These are phyloP conservation scores for Priceomyces fermenticarens DNA, from an alignment of 805 yeast genomes.

Conservation along the genomic window DNA sequence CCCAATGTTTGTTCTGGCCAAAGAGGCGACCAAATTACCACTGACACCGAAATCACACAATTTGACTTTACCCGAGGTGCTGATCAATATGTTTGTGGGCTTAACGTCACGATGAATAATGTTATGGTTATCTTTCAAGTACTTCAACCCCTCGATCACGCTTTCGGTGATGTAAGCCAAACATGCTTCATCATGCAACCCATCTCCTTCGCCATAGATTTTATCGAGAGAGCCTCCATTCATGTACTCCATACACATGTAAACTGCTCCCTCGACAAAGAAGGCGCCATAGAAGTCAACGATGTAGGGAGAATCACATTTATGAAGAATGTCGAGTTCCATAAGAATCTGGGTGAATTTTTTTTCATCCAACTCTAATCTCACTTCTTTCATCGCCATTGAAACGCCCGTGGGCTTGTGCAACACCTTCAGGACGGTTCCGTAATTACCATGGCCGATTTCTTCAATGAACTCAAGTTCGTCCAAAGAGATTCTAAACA, in stretches of 20 bases:
- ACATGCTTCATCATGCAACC: constrained; percentile 66
- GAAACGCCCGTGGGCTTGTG: constrained; percentile 89
- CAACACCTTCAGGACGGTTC: constrained; percentile 88
- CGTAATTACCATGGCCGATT: constrained; percentile 94
- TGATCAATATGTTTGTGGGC: constrained; percentile 89
- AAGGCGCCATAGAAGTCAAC: constrained; percentile 98
- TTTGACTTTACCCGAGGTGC: constrained; percentile 81
- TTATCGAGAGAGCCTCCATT: constrained; percentile 93
- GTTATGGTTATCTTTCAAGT: constrained; percentile 84
- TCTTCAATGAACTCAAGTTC: constrained; percentile 82
- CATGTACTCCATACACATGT: constrained; percentile 98
- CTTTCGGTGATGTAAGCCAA: constrained; percentile 77
- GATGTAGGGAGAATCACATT: constrained; percentile 84
- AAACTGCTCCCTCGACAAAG: constrained; percentile 95
- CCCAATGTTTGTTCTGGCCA: constrained; percentile 94
- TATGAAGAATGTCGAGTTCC: constrained; percentile 93
- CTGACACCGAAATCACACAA: constrained; percentile 95
- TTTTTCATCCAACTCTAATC: constrained; percentile 89
- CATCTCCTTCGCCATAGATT: constrained; percentile 64
- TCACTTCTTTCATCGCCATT: constrained; percentile 97
- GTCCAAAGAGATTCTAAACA: constrained; percentile 81
- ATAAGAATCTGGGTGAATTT: constrained; percentile 90
- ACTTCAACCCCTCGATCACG: constrained; percentile 77
- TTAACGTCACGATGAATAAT: constrained; percentile 96
- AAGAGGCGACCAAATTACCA: constrained; percentile 90